Conservation (phyloP, 495 filamentous ascomycete genomes). For the Amorphotheca resinae region DNA sequence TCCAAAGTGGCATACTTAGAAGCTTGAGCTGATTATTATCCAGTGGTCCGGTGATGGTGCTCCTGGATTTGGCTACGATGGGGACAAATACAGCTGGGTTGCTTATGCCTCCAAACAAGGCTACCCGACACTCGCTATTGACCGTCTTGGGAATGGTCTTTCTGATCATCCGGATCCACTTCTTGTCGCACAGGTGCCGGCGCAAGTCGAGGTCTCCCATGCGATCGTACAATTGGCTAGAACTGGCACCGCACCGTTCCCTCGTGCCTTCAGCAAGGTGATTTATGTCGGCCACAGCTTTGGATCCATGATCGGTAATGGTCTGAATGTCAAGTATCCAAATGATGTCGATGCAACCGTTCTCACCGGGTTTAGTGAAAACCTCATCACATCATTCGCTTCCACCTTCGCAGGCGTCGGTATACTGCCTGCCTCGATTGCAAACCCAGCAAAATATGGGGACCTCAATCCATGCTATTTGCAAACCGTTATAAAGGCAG, state of each 20-base stretch:
- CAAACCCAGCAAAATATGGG: not conserved
- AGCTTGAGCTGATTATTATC: not conserved
- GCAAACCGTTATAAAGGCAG: not conserved
- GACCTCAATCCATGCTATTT: slow-evolving; percentile 7
- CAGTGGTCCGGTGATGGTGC: slow-evolving; percentile 2
- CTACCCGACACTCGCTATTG: slow-evolving; percentile 20
- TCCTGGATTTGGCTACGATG: not conserved
- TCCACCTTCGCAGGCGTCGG: not conserved
- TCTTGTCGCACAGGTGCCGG: slow-evolving; percentile 13
- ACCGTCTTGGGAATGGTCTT: slow-evolving; percentile 19
- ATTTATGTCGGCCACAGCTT: slow-evolving; percentile 17
- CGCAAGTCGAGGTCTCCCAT: slow-evolving; percentile 16
- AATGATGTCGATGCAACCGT: slow-evolving; percentile 13
- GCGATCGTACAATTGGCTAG: slow-evolving; percentile 6
- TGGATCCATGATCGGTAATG: slow-evolving; percentile 18
- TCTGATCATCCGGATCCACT: slow-evolving; percentile 15
- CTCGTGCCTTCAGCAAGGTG: slow-evolving; percentile 10
- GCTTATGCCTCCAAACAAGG: slow-evolving; percentile 12
- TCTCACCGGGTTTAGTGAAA: slow-evolving; percentile 12
- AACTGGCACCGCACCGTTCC: slow-evolving; percentile 5
- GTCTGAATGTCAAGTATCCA: slow-evolving; percentile 16
- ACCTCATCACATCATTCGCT: not conserved
- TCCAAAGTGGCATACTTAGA: slow-evolving; percentile 1
- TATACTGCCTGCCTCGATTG: slow-evolving; percentile 2
- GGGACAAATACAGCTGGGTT: slow-evolving; percentile 12